Percentiles rank a stretch among this genome's conserved stretches.
Conservation (phyloP, 202 grass and related monocot species). For the Digitaria exilis region DNA sequence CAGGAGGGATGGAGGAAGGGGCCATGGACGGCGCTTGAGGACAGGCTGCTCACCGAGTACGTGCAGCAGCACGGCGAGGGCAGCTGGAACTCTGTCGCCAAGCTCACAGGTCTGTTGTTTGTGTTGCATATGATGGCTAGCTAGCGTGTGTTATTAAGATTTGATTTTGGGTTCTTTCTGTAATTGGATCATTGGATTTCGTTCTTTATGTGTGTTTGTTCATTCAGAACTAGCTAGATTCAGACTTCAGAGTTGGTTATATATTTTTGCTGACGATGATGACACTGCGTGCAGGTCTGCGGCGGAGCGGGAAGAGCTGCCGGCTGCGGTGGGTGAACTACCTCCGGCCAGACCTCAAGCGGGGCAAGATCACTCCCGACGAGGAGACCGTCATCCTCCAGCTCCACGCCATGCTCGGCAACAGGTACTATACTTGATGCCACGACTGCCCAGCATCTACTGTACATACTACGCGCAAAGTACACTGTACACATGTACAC, state of each 20-base stretch:
- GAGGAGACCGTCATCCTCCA: constrained; percentile 81
- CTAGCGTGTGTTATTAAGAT: not conserved
- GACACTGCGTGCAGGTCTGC: constrained; percentile 41
- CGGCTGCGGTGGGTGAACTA: constrained; percentile 69
- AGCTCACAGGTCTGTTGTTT: constrained; percentile 51
- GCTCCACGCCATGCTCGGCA: constrained; percentile 77
- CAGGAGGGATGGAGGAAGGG: constrained; percentile 77
- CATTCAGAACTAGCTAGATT: not conserved
- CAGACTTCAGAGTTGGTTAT: not conserved
- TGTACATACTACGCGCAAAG: not conserved
- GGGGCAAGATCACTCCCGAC: constrained; percentile 73
- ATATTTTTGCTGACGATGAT: not conserved
- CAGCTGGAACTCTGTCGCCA: constrained; percentile 79
- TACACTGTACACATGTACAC: not conserved
- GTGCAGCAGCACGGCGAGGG: constrained; percentile 79
- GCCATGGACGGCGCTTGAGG: constrained; percentile 69
- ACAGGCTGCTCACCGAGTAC: constrained; percentile 64
- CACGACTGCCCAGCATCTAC: not conserved
- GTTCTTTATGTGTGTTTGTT: not conserved
- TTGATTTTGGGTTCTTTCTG: not conserved
- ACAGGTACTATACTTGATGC: constrained; percentile 66
- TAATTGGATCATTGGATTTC: not conserved
- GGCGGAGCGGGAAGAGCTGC: constrained; percentile 65
- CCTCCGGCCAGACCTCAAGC: constrained; percentile 62
- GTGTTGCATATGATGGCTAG: not conserved